Conservation (phyloP, 768 basidiomycete genomes). For the Boletus rufocinnamomeus region DNA sequence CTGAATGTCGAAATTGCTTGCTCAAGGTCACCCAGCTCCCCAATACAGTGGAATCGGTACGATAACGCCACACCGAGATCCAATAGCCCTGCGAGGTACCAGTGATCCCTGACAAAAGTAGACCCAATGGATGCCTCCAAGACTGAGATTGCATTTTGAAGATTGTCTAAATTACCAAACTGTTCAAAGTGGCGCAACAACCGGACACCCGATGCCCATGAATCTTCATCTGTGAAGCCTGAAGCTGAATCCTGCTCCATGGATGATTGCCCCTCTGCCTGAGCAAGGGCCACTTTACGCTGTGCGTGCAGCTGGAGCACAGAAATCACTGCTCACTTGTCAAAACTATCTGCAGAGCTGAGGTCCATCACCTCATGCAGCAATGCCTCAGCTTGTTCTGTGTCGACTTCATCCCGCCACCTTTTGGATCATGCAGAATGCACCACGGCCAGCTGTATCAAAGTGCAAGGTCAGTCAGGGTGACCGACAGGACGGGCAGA, state of each 20-base stretch:
- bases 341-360: not conserved
- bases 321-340: not conserved
- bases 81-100: not conserved
- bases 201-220: not conserved
- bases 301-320: not conserved
- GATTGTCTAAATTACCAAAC: not conserved
- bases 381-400: not conserved
- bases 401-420: not conserved
- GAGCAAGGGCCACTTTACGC: not conserved
- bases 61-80: conserved; percentile 2
- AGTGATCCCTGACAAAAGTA: not conserved
- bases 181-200: not conserved
- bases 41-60: not conserved
- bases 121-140: not conserved
- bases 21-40: not conserved
- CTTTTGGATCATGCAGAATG: not conserved
- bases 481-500: not conserved
- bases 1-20: not conserved
- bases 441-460: not conserved
- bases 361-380: not conserved
- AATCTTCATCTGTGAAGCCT: not conserved
- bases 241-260: not conserved
- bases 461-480: not conserved
- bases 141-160: not conserved
- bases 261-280: not conserved